Base-by-base conservation (phyloP, 2,329 filamentous ascomycete species). In the Xylaria digitata region DNA sequence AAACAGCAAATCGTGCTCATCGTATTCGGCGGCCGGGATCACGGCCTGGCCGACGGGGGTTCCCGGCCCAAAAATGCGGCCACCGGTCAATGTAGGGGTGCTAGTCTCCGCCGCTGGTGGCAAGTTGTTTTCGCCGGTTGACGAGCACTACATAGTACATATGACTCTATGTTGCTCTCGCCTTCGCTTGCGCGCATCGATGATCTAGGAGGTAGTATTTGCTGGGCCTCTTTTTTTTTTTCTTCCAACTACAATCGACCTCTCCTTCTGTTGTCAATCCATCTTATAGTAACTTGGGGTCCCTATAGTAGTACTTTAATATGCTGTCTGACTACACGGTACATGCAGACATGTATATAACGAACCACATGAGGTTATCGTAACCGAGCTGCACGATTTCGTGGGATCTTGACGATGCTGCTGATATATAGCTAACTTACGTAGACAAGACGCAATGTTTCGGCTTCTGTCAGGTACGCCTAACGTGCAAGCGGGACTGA, bases 91-190 rank as follows among this genome's bases (percentile, higher is more conserved):
- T 37, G 48, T 50, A 63, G 69, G 70, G 70, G 68, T 67, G 68
- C 68, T 63, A 60, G 52, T 66, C 71, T 71, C 74, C 73, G 74
- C 71, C 70, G 73, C 71, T 70, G 70, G 21, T 57, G 54, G 61
- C 54, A 43, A 61, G 23, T 40, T 54, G 11, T 40, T 52, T 52
- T 48, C 43, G 48, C 57, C 61, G 64, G 55, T 62, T 55, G 40
- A 32, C 48, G 59, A 61, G 30, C 62, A 66, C 55, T 32, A 58
- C 46, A 57, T 52, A 42, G 56, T 40, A 58, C 46, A 58, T 59
- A 30, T 42, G 19, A 57, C 46, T 21, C 23, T 60, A 34, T 37
- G 32, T 49, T 17, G 21, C 54, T 65, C 55, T 52, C 37, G 61
- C 54, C 50, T 19, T 57, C 50, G 54, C 40, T 50, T 54, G 48